Conservation (phyloP, 129 eudicot genomes). For the Escallonia herrerae region DNA sequence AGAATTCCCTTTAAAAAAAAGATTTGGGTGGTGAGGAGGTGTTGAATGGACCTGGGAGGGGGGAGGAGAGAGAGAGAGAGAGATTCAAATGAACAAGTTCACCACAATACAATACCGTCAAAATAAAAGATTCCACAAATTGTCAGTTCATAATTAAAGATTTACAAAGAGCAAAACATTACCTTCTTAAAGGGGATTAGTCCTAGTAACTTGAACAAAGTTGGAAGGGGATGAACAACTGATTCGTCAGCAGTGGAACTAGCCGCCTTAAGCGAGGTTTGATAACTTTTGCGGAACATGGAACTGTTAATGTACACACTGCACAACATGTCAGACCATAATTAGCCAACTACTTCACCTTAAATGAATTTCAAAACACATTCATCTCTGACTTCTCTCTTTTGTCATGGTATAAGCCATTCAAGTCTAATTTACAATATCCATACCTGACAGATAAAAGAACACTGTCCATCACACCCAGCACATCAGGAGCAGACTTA, state of each 20-base stretch:
- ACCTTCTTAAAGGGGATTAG: slow-evolving; percentile 85
- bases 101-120: background rate
- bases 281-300: slow-evolving; percentile 65
- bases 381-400: background rate
- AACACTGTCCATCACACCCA: slow-evolving; percentile 84
- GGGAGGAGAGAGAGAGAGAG: background rate
- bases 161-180: background rate
- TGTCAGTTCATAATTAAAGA: background rate
- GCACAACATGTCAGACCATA: slow-evolving; percentile 11
- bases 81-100: background rate
- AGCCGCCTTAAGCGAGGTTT: slow-evolving; percentile 58
- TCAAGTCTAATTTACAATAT: slow-evolving; percentile 3
- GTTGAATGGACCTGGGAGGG: background rate
- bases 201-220: slow-evolving; percentile 69
- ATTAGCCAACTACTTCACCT: background rate
- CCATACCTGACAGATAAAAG: slow-evolving; percentile 63
- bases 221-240: slow-evolving; percentile 78
- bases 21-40: too few relatives aligned
- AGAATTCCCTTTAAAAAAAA: too few relatives aligned
- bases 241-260: slow-evolving; percentile 55
- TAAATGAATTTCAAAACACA: slow-evolving; percentile 3
- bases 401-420: background rate
- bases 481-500: slow-evolving; percentile 69
- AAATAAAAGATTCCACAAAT: background rate
- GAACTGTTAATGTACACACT: slow-evolving; percentile 85